These are phyloP conservation scores for Vishniacozyma victoriae DNA, from an alignment of 768 basidiomycete genomes.

Conservation along the genomic window DNA sequence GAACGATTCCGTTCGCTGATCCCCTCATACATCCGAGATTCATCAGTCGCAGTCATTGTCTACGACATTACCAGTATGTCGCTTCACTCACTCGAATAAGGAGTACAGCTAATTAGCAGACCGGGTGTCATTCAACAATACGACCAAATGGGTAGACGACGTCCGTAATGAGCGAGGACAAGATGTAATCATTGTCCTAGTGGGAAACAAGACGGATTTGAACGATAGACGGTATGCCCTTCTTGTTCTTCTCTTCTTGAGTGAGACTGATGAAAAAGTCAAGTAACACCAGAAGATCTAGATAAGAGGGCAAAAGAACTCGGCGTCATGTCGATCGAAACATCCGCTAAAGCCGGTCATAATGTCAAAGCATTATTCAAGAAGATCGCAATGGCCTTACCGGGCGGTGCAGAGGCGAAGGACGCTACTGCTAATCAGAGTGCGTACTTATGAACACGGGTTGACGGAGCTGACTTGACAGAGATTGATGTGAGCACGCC, in stretches of 20 bases:
- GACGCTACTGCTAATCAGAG: slow-evolving; percentile 57
- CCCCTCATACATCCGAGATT: slow-evolving; percentile 97
- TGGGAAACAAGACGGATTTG: slow-evolving; percentile 98
- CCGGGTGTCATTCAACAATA: slow-evolving; percentile 95
- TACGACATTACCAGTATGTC: slow-evolving; percentile 95
- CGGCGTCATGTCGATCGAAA: slow-evolving; percentile 98
- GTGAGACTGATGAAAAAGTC: slow-evolving; percentile 56
- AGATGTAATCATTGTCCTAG: slow-evolving; percentile 96
- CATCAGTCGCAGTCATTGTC: slow-evolving; percentile 96
- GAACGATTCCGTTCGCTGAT: slow-evolving; percentile 96
- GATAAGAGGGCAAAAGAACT: slow-evolving; percentile 83
- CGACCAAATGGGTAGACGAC: slow-evolving; percentile 98
- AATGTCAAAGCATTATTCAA: slow-evolving; percentile 99
- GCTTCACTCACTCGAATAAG: too few species aligned
- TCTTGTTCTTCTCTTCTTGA: background rate
- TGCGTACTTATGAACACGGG: slow-evolving; percentile 22
- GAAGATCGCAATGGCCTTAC: slow-evolving; percentile 97
- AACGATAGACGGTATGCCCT: slow-evolving; percentile 86
- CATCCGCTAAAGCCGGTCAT: slow-evolving; percentile 97
- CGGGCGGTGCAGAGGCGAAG: slow-evolving; percentile 69
- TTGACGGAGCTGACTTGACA: slow-evolving; percentile 46
- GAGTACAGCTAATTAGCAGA: slow-evolving; percentile 52
- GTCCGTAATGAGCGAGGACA: slow-evolving; percentile 93
- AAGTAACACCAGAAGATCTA: slow-evolving; percentile 98
- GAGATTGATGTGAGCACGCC: slow-evolving; percentile 86